Conservation (phyloP, 805 yeast genomes). For the Ogataea chonburiensis region DNA sequence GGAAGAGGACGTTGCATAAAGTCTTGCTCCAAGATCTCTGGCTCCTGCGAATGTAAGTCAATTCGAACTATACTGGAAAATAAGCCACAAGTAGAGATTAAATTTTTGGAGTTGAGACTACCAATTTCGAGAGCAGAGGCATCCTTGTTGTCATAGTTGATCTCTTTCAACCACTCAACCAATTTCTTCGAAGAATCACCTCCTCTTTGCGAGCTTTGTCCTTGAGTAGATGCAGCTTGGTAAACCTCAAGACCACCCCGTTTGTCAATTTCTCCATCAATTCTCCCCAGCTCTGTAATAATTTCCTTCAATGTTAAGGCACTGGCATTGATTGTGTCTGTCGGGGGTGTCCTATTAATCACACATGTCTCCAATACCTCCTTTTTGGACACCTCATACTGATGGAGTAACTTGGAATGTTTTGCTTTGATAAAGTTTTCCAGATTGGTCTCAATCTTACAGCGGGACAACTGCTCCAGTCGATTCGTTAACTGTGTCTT, state of each 20-base stretch:
- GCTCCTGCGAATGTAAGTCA: constrained; percentile 80
- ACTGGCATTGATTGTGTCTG: constrained; percentile 14
- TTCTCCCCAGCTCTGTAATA: constrained; percentile 42
- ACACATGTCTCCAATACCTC: constrained; percentile 16
- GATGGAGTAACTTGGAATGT: not conserved
- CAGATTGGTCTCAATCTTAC: constrained; percentile 3
- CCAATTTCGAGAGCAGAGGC: constrained; percentile 77
- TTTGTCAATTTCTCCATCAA: constrained; percentile 59
- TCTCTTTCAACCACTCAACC: constrained; percentile 63
- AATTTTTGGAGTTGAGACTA: constrained; percentile 65
- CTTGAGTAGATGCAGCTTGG: constrained; percentile 82
- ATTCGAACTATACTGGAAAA: constrained; percentile 59
- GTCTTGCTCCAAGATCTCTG: constrained; percentile 71
- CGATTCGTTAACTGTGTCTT: constrained; percentile 16
- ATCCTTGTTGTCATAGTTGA: constrained; percentile 14
- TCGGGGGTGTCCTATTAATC: constrained; percentile 27
- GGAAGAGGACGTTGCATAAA: constrained; percentile 79
- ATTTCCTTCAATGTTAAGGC: constrained; percentile 15
- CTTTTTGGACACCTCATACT: constrained; percentile 15
- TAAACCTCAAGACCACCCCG: constrained; percentile 79
- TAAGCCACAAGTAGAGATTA: constrained; percentile 56
- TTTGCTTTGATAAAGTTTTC: constrained; percentile 1
- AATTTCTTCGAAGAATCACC: constrained; percentile 88
- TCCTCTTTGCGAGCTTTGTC: constrained; percentile 76
- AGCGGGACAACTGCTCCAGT: constrained; percentile 9